These are phyloP conservation scores for Ustilago tritici DNA, from an alignment of 1,284 basidiomycete genomes.

Conservation along the genomic window DNA sequence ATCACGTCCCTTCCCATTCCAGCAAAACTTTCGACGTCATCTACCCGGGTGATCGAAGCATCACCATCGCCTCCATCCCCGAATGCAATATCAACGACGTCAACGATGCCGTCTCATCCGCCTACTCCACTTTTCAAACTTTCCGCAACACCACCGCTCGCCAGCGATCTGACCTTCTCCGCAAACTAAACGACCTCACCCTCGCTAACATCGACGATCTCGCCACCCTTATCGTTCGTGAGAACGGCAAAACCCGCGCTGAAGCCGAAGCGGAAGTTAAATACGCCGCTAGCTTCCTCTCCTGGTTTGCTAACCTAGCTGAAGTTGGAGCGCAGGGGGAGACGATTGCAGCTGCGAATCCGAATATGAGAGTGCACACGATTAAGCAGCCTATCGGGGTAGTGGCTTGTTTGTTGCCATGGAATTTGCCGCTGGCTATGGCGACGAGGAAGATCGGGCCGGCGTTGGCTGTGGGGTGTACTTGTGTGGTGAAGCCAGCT, in stretches of 20 bases:
- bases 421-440: conserved; percentile 56
- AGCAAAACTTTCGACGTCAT: conserved; percentile 35
- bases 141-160: conserved; percentile 36
- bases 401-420: conserved; percentile 47
- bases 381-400: conserved; percentile 47
- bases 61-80: conserved; percentile 27
- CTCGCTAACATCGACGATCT: conserved; percentile 43
- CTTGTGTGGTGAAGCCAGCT: conserved; percentile 44
- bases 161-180: conserved; percentile 31
- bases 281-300: conserved; percentile 37
- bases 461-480: conserved; percentile 36
- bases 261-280: conserved; percentile 50
- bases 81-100: conserved; percentile 39
- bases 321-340: conserved; percentile 33
- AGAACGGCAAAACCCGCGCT: conserved; percentile 47
- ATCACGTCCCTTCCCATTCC: conserved; percentile 26
- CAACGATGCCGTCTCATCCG: conserved; percentile 32
- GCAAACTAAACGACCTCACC: conserved; percentile 41
- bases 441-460: conserved; percentile 44
- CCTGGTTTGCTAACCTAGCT: conserved; percentile 39
- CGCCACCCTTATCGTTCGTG: conserved; percentile 43
- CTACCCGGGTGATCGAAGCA: conserved; percentile 28
- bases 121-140: conserved; percentile 18
- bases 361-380: conserved; percentile 27
- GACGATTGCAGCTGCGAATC: conserved; percentile 37